A percentile compares a stretch with the other conserved stretches of the same genome.
Evolutionary conservation across 2,329 filamentous ascomycete species (phyloP).

Genomic region (Pseudonectria buxi): DNA sequence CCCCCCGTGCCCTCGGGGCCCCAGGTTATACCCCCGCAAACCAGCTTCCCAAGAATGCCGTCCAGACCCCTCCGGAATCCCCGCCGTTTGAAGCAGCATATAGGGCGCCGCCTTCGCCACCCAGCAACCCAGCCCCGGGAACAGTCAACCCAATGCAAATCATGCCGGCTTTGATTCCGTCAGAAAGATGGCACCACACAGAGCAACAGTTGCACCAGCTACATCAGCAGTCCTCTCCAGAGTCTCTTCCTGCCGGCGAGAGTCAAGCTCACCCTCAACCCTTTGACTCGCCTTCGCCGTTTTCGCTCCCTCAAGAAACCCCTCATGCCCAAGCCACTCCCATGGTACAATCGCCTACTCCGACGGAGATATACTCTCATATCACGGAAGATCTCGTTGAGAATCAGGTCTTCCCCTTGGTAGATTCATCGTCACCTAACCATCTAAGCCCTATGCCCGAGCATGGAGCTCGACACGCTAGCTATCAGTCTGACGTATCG

Average conservation of each 20-base stretch:
- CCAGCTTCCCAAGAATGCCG: conserved; percentile 8
- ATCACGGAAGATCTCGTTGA: conserved; percentile 14
- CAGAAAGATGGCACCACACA: conserved; percentile 31
- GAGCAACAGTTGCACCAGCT: conserved; percentile 29
- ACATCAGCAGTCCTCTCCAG: conserved; percentile 20
- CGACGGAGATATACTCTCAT: conserved; percentile 14
- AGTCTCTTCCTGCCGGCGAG: conserved; percentile 9
- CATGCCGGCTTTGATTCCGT: conserved; percentile 38
- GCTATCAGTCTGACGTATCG: conserved; percentile 35
- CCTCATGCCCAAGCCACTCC: conserved; percentile 13
- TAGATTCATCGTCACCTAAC: conserved; percentile 18
- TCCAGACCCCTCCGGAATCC: conserved; percentile 21
- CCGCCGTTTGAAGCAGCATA: conserved; percentile 17
- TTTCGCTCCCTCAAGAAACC: conserved; percentile 16
- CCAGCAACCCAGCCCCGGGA: conserved; percentile 33
- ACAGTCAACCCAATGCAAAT: conserved; percentile 50
- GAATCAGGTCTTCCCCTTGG: conserved; percentile 16
- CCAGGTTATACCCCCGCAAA: conserved; percentile 14
- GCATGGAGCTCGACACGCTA: conserved; percentile 22
- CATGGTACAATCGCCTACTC: conserved; percentile 22
- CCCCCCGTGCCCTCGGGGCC: conserved; percentile 14
- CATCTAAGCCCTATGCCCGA: conserved; percentile 20
- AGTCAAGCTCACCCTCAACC: conserved; percentile 9
- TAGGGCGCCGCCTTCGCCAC: conserved; percentile 23
- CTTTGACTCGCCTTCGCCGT: conserved; percentile 20